phyloP scores from a whole-genome alignment of 352 stramenopile species.

The Globisporangium acanthophoron region DNA sequence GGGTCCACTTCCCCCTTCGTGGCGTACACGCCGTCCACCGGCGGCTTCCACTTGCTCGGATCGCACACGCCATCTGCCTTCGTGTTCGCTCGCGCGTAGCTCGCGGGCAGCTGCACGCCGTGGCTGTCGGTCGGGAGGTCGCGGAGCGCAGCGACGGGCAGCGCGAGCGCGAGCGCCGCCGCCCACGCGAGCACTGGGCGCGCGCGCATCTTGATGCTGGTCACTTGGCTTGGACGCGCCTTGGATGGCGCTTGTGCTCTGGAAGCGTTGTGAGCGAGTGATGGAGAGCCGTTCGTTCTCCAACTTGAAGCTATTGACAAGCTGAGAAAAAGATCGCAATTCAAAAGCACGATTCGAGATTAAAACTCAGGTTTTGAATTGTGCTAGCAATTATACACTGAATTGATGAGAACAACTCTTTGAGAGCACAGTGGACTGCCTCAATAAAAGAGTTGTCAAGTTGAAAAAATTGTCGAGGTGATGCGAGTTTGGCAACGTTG shows the following conservation, averaged over 20 bases:
- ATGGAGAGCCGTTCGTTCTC: too few relatives aligned
- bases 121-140: constrained; percentile 11
- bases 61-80: constrained; percentile 23
- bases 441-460: too few relatives aligned
- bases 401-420: too few relatives aligned
- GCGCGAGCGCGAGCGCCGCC: constrained; percentile 9
- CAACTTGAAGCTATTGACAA: background rate
- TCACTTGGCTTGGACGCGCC: background rate
- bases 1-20: constrained; percentile 37
- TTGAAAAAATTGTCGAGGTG: too few relatives aligned
- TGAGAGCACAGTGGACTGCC: too few relatives aligned
- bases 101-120: constrained; percentile 2
- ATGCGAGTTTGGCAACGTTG: too few relatives aligned
- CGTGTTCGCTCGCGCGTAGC: background rate
- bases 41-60: constrained; percentile 60
- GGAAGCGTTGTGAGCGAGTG: background rate
- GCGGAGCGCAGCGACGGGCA: background rate
- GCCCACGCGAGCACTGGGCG: constrained; percentile 2
- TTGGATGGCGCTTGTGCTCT: too few relatives aligned
- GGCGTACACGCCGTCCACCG: constrained; percentile 64
- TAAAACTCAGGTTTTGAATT: background rate
- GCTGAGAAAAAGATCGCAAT: background rate
- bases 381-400: too few relatives aligned
- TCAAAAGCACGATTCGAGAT: background rate
- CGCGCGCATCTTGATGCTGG: constrained; percentile 10